A percentile compares a stretch with the other conserved stretches of the same genome.
phyloP scores from a whole-genome alignment of 208 protist genomes.

The Naegleria lovaniensis region DNA sequence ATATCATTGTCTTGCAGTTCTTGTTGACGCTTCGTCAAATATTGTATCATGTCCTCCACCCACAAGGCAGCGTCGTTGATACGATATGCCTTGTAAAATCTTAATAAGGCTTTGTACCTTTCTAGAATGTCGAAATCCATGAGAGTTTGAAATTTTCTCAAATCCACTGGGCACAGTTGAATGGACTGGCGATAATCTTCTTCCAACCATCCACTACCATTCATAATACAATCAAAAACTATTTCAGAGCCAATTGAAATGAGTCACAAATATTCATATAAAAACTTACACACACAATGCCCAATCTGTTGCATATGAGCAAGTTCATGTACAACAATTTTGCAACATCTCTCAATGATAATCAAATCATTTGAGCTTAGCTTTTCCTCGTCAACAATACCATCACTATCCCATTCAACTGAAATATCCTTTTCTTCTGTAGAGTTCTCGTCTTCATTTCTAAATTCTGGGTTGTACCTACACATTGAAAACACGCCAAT shows the following conservation, averaged over 20 bases:
- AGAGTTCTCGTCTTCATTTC: neutral
- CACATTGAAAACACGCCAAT: conserved; percentile 20
- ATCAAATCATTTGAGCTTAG: neutral
- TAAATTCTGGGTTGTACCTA: neutral
- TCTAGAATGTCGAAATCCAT: neutral
- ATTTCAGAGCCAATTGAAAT: neutral
- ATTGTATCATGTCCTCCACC: neutral
- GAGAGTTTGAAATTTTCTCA: neutral
- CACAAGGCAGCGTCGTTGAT: neutral
- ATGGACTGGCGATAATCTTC: neutral
- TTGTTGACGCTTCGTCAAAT: neutral
- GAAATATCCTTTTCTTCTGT: neutral
- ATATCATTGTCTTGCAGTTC: no score
- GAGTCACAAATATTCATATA: neutral
- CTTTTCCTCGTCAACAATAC: neutral
- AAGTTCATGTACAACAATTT: conserved; percentile 11
- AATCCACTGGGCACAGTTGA: conserved; percentile 6
- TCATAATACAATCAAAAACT: conserved; percentile 20
- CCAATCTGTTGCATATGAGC: conserved; percentile 4
- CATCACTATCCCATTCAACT: neutral
- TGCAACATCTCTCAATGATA: conserved; percentile 6
- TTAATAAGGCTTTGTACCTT: neutral
- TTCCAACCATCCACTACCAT: neutral
- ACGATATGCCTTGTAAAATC: neutral
- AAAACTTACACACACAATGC: conserved; percentile 12